A percentile compares a stretch with the other conserved stretches of the same genome.
Evolutionary conservation across 805 yeast genomes (phyloP).

Genomic region (Lachancea sp.): DNA sequence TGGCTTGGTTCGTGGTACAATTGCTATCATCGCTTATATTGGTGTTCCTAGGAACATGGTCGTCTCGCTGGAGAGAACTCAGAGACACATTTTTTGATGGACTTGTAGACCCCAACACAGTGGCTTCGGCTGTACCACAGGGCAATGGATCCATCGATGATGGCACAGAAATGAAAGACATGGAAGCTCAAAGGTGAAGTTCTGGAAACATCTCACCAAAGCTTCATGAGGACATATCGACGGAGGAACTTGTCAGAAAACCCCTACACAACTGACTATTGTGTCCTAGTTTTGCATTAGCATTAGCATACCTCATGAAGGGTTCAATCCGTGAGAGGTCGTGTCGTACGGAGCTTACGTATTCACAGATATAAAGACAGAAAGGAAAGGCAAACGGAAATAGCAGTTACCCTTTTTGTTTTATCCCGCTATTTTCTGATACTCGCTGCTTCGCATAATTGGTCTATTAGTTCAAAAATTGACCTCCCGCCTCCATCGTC

Average conservation of each 20-base stretch:
- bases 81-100: conserved; percentile 87
- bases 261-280: too few species aligned
- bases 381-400: too few species aligned
- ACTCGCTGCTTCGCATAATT: conserved; percentile 11
- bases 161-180: conserved; percentile 18
- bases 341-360: too few species aligned
- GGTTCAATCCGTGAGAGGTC: too few species aligned
- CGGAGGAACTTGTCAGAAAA: background rate
- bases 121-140: background rate
- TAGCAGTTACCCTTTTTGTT: too few species aligned
- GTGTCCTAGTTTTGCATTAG: background rate
- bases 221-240: background rate
- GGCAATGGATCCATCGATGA: conserved; percentile 5
- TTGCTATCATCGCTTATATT: conserved; percentile 57
- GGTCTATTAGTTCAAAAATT: conserved; percentile 28
- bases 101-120: conserved; percentile 51
- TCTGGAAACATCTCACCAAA: background rate
- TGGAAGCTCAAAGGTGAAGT: conserved; percentile 22
- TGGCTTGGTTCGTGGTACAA: conserved; percentile 85
- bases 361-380: background rate
- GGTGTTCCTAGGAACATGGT: conserved; percentile 80
- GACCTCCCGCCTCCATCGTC: conserved; percentile 13
- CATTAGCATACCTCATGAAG: too few species aligned
- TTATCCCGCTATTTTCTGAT: background rate
- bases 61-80: conserved; percentile 86